These are phyloP conservation scores for Ceratocystis lukuohia DNA, from an alignment of 2,329 filamentous ascomycete genomes.

Conservation along the genomic window DNA sequence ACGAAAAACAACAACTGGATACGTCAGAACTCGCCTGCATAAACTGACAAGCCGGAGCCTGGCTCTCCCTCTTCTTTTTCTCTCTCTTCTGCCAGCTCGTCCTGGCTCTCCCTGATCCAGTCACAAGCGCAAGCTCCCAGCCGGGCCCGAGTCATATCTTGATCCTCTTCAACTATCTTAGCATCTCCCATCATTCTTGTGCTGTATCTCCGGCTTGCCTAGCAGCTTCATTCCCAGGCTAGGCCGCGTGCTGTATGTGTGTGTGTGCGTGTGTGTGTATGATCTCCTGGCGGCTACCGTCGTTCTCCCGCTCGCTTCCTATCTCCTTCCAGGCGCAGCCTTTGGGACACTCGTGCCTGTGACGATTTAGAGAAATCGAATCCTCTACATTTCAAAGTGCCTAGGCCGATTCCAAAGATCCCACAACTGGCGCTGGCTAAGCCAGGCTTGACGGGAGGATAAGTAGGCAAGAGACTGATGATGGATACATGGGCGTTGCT, in stretches of 20 bases:
- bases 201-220: too few species aligned
- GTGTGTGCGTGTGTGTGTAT: not conserved
- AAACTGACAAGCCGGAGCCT: not conserved
- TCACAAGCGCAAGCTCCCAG: too few species aligned
- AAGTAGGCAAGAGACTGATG: too few species aligned
- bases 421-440: not conserved
- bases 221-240: not conserved
- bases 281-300: too few species aligned
- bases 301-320: not conserved
- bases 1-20: not conserved
- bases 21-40: constrained; percentile 1
- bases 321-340: not conserved
- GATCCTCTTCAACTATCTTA: too few species aligned
- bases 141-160: too few species aligned
- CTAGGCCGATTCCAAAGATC: not conserved
- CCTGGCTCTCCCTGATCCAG: too few species aligned
- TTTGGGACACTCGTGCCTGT: not conserved
- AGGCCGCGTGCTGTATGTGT: not conserved
- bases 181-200: too few species aligned
- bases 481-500: not conserved
- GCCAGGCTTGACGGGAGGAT: not conserved
- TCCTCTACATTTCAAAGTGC: not conserved
- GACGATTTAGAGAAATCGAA: not conserved
- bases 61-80: not conserved
- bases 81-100: not conserved